Evolutionary conservation across 2,329 filamentous ascomycete species (phyloP).

Genomic region (Geoglossum cookeanum): DNA sequence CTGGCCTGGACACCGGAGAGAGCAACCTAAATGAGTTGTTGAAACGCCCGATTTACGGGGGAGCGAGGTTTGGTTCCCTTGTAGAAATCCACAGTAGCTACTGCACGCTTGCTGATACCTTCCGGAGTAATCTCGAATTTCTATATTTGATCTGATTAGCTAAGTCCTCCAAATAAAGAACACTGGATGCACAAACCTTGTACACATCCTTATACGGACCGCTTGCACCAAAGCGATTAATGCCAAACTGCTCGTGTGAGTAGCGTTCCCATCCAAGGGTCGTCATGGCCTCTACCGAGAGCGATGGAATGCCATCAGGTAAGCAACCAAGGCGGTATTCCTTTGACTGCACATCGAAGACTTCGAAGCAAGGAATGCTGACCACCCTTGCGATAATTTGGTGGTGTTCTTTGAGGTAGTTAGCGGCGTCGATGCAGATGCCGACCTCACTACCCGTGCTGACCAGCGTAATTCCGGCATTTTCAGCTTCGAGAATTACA

Average conservation of each 20-base stretch:
- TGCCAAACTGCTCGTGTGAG: conserved; percentile 96
- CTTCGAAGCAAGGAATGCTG: conserved; percentile 90
- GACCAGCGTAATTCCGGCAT: conserved; percentile 72
- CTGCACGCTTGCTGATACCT: conserved; percentile 85
- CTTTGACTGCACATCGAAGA: conserved; percentile 87
- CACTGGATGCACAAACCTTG: conserved; percentile 37
- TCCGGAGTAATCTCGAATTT: conserved; percentile 99
- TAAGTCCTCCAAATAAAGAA: conserved; percentile 2
- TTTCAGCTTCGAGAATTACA: conserved; percentile 65
- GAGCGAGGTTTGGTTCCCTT: conserved; percentile 89
- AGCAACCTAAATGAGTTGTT: conserved; percentile 64
- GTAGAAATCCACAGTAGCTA: conserved; percentile 90
- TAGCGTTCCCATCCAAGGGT: conserved; percentile 99
- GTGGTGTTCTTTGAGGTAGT: conserved; percentile 78
- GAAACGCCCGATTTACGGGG: conserved; percentile 91
- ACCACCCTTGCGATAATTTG: conserved; percentile 77
- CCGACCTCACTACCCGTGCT: conserved; percentile 92
- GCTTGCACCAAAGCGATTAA: conserved; percentile 96
- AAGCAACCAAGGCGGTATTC: conserved; percentile 86
- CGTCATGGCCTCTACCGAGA: conserved; percentile 92
- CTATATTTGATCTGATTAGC: conserved; percentile 30
- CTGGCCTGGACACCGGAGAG: neutral
- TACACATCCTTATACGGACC: conserved; percentile 97
- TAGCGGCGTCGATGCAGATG: conserved; percentile 82
- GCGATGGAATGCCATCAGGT: conserved; percentile 78